phyloP scores from a whole-genome alignment of 148 eudicot genomes.

The Vaccinium vitisidaea region DNA sequence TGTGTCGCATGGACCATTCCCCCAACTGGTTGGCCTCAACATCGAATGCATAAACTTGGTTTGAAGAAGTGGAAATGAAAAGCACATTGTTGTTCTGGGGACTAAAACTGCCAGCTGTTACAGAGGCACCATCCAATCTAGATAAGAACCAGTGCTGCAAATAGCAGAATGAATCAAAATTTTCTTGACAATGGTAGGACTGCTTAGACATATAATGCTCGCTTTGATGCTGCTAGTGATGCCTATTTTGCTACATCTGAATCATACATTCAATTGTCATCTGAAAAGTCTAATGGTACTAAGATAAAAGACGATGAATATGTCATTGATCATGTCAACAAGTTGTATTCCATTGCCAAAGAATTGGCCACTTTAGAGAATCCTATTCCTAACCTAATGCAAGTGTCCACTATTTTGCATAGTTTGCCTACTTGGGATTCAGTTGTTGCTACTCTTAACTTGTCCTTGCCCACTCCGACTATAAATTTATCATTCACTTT shows the following conservation, averaged over 20 bases:
- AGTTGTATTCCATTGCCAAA: neutral
- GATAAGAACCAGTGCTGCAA: constrained; percentile 91
- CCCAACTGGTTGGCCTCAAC: constrained; percentile 88
- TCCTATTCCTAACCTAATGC: neutral
- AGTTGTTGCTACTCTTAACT: too few relatives aligned
- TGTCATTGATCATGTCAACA: too few relatives aligned
- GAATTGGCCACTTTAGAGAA: neutral
- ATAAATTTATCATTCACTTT: too few relatives aligned
- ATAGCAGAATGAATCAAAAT: neutral
- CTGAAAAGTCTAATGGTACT: neutral
- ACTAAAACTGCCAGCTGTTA: constrained; percentile 85
- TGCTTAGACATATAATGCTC: neutral
- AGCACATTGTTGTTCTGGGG: constrained; percentile 76
- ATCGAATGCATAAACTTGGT: constrained; percentile 86
- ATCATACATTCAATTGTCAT: neutral
- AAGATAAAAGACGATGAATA: neutral
- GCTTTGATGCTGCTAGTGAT: neutral
- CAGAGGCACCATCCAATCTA: constrained; percentile 86
- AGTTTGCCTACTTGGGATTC: too few relatives aligned
- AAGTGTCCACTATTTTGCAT: too few relatives aligned
- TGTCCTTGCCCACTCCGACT: too few relatives aligned
- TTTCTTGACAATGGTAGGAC: neutral
- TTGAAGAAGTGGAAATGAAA: constrained; percentile 78
- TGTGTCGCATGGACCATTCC: constrained; percentile 69
- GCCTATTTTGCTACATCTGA: neutral